Base-by-base conservation (phyloP, 441 rosid species). In the Flueggea neowawraea region DNA sequence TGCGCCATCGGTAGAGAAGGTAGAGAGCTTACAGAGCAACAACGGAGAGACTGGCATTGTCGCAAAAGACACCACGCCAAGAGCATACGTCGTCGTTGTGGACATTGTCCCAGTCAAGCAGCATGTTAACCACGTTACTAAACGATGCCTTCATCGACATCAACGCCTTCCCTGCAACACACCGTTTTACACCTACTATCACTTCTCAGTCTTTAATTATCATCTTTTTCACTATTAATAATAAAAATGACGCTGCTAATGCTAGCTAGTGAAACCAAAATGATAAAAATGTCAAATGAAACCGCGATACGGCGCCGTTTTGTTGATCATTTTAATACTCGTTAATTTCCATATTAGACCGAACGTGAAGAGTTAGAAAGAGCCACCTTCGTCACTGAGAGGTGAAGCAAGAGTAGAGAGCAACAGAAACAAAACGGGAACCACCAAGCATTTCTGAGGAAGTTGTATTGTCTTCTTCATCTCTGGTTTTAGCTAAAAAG, bases 41-140 rank as follows among this genome's bases (percentile, higher is more conserved):
- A 31, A 90, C 93, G 12, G 88, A 68, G 66, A 78, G 44, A 73
- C 82, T 82, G 61, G 12, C 48, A 61, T 82, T 88, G 68, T 85
- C 93, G 11, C 99, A 95, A 2, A 64, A 63, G 47, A 95, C 95
- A 57, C 99, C 97, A n/a, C 88, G 81, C 99, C 99, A 95, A 5
- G 95, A 80, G 71, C 99, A 95, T 66, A 80, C 76, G 73, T 88
- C 95, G 4, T 33, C 60, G 65, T 74, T 80, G 64, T 80, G 90
- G 12, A 64, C 81, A 54, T 80, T 79, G 49, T 84, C 87, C 99
- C 99, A 95, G 73, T 91, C 96, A 12, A 82, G 75, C 63, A 95
- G 78, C 71, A 76, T 75, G 63, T 91, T 91, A 0, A 72, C 95
- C 59, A 84, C 80, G 60, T 91, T 85, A 62, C 95, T 76, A 60